Conservation (phyloP, 2,329 filamentous ascomycete genomes). For the Fusarium decemcellulare region DNA sequence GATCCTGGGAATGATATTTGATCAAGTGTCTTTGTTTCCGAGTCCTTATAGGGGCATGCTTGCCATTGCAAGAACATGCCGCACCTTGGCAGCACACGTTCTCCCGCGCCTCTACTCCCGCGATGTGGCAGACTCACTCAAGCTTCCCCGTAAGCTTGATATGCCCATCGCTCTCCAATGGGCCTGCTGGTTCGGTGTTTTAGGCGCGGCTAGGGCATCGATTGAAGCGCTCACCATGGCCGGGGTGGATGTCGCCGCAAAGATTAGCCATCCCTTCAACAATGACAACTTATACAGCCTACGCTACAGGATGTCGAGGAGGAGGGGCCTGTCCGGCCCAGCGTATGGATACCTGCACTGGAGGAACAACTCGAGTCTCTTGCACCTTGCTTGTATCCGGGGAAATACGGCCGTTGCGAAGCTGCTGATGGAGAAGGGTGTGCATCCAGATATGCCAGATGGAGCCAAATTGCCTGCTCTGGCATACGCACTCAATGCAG, state of each 20-base stretch:
- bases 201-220: constrained; percentile 24
- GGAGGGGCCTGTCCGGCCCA: not conserved
- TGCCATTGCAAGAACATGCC: constrained; percentile 21
- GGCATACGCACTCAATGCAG: constrained; percentile 30
- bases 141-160: not conserved
- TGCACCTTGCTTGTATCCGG: constrained; percentile 36
- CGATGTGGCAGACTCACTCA: constrained; percentile 19
- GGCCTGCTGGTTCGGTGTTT: constrained; percentile 36
- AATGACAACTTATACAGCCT: constrained; percentile 20
- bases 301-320: constrained; percentile 14
- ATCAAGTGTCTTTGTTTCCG: constrained; percentile 15
- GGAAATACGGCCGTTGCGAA: constrained; percentile 34
- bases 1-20: constrained; percentile 23
- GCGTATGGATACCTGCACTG: constrained; percentile 27
- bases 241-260: constrained; percentile 8
- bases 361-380: constrained; percentile 19
- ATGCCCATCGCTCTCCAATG: constrained; percentile 32
- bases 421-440: constrained; percentile 20
- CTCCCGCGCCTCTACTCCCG: constrained; percentile 25
- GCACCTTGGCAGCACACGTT: constrained; percentile 8
- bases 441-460: constrained; percentile 16
- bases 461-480: constrained; percentile 16
- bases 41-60: constrained; percentile 20
- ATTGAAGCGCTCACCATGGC: constrained; percentile 11
- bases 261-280: constrained; percentile 18